Conservation (phyloP, 2,329 filamentous ascomycete genomes). For the Pseudogymnoascus sp. region DNA sequence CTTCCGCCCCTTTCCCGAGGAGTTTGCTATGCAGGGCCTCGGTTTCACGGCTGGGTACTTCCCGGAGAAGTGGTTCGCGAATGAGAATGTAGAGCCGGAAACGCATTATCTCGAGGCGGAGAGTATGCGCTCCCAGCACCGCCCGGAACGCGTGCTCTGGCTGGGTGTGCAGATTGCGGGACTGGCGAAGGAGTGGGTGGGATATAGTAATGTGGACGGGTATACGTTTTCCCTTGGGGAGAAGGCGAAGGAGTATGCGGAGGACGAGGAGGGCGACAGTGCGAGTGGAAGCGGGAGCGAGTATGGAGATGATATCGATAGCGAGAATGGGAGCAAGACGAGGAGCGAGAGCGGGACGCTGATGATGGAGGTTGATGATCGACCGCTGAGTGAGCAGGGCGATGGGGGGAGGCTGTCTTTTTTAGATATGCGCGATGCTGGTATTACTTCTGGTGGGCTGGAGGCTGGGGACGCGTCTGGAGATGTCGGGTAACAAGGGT, state of each 20-base stretch:
- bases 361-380: background rate
- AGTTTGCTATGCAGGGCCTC: slow-evolving; percentile 23
- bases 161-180: background rate
- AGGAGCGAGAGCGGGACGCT: background rate
- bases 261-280: background rate
- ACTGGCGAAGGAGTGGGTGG: background rate
- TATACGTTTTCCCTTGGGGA: slow-evolving; percentile 2
- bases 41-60: slow-evolving; percentile 22
- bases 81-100: slow-evolving; percentile 22
- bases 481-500: background rate
- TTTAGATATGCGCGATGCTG: slow-evolving; percentile 2
- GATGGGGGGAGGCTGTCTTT: background rate
- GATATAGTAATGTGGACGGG: background rate
- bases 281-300: background rate
- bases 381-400: background rate
- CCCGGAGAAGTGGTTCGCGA: slow-evolving; percentile 20
- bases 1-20: slow-evolving; percentile 22
- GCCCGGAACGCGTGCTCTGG: background rate
- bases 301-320: background rate
- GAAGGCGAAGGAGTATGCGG: background rate
- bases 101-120: slow-evolving; percentile 19
- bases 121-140: background rate
- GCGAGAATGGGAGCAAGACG: background rate
- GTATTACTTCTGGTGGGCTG: background rate
- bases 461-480: background rate